Base-by-base conservation (phyloP, 305 asterid genomes). In the Ruellia speciosa region DNA sequence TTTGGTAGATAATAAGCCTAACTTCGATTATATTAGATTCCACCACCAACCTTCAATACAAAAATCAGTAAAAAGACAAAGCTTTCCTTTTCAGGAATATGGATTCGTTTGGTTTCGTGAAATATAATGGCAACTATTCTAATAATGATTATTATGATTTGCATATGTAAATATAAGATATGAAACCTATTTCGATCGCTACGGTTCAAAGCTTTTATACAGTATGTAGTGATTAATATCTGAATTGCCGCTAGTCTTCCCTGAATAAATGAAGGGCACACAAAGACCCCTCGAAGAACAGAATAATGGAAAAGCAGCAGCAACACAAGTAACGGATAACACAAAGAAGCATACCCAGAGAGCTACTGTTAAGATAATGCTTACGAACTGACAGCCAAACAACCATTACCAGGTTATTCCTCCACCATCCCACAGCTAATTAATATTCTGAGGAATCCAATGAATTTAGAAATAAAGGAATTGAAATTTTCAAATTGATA, bases 1-100 rank as follows among this genome's bases (percentile, higher is more conserved):
- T 77, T 83, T 72, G 88, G 86, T 87, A 64, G 68, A 72, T 45
- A 62, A 10, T 73, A 64, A 78, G 67, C 68, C 84, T 75, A 81
- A 81, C 76, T 62, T 75, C 55, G 59, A 76, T 66, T 77, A 70
- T 67, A 75, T 53, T 10, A 73, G 88, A 83, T 81, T 79, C 90
- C 72, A 75, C 66, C 72, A 75, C 71, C 86, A 68, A 83, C 77
- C 75, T 65, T 68, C 12, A 59, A 53, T 65, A 52, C 53, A 61
- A 76, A 62, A 75, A 66, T 49, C 66, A 64, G 65, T 10, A 72
- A 65, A 46, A 66, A 59, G 63, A 65, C 72, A 63, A 66, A 70
- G 57, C 67, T 70, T 17, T 72, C 72, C 34, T 49, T 66, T 58
- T 72, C 70, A 37, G 49, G 65, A 46, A 59, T 64, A 63, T 40